Evolutionary conservation across 306 rosid species (phyloP).

Genomic region (Castanea crenata): DNA sequence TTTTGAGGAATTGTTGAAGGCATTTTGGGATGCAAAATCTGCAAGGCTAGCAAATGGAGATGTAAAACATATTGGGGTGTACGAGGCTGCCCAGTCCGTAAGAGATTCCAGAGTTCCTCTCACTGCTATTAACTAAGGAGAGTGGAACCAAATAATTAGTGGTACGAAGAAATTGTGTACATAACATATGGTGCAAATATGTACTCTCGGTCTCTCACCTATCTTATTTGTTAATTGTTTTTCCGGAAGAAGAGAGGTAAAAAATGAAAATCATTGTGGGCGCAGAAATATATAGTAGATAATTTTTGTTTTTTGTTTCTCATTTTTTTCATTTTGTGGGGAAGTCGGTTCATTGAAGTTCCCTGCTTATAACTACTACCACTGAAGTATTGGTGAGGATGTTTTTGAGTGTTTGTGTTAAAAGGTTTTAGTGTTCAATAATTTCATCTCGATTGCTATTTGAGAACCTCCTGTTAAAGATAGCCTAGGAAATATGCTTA

Average conservation of each 20-base stretch:
- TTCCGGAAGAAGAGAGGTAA: neutral
- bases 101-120: conserved; percentile 99
- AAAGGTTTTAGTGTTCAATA: neutral
- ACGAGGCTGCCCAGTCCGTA: conserved; percentile 74
- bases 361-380: conserved; percentile 9
- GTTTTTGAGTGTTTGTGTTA: neutral
- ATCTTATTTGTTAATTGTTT: conserved; percentile 44
- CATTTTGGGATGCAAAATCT: conserved; percentile 82
- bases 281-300: conserved; percentile 23
- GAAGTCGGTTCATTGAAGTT: conserved; percentile 24
- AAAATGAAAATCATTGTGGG: conserved; percentile 9
- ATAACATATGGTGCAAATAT: conserved; percentile 54
- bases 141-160: conserved; percentile 5
- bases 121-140: conserved; percentile 81
- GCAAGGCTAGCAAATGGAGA: conserved; percentile 87
- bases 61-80: conserved; percentile 58
- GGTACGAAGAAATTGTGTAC: conserved; percentile 45
- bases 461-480: neutral
- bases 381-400: neutral
- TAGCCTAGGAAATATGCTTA: no score
- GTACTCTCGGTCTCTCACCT: conserved; percentile 29
- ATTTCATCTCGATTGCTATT: neutral
- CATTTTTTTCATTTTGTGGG: neutral
- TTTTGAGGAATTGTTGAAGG: conserved; percentile 81
- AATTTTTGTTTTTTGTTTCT: neutral